These are phyloP conservation scores for Trichosporon inkin DNA, from an alignment of 1,284 basidiomycete genomes.

Conservation along the genomic window DNA sequence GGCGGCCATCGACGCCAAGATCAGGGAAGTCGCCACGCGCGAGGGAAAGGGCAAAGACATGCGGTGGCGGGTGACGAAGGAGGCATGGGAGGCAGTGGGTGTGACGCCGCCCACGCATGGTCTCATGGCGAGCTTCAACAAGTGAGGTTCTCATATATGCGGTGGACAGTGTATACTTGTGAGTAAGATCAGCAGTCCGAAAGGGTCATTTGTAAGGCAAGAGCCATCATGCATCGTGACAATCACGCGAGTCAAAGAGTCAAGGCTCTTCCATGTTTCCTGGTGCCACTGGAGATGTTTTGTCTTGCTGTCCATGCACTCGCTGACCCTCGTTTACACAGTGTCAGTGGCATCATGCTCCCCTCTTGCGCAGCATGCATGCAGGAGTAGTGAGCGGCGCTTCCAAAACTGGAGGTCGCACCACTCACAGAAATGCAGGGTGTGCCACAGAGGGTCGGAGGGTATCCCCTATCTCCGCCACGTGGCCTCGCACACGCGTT, in stretches of 20 bases:
- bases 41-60: slow-evolving; percentile 40
- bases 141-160: background rate
- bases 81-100: slow-evolving; percentile 23
- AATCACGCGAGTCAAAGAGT: too few relatives aligned
- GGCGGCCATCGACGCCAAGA: slow-evolving; percentile 45
- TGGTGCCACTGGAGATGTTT: too few relatives aligned
- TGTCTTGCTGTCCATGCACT: too few relatives aligned
- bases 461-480: slow-evolving; percentile 5
- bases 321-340: too few relatives aligned
- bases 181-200: background rate
- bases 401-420: too few relatives aligned
- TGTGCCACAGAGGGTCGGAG: slow-evolving; percentile 1
- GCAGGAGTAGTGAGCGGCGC: background rate
- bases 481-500: slow-evolving; percentile 8
- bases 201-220: background rate
- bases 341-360: too few relatives aligned
- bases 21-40: slow-evolving; percentile 43
- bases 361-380: background rate
- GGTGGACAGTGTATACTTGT: slow-evolving; percentile 2
- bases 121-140: background rate
- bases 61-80: slow-evolving; percentile 41
- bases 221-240: too few relatives aligned
- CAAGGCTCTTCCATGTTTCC: too few relatives aligned
- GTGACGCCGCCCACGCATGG: slow-evolving; percentile 7
- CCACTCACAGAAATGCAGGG: background rate